Conservation (phyloP, 805 yeast genomes). For the Candida ponderosae region DNA sequence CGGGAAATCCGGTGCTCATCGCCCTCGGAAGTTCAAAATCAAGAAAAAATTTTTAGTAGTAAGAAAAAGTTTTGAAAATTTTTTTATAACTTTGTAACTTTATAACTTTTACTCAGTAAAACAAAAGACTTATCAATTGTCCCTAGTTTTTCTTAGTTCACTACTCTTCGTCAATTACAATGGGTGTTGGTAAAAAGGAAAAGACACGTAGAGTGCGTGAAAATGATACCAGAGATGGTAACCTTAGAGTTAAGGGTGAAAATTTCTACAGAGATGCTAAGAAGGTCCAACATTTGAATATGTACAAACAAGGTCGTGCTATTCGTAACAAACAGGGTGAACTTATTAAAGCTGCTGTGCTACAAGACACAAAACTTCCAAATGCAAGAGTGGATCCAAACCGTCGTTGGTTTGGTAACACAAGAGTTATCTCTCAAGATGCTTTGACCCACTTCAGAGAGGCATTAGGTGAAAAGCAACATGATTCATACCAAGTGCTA, state of each 20-base stretch:
- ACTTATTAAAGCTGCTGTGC: slow-evolving; percentile 74
- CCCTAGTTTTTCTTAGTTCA: no score
- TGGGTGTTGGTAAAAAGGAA: slow-evolving; percentile 95
- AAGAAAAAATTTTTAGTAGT: no score
- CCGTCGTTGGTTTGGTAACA: slow-evolving; percentile 95
- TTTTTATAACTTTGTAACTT: no score
- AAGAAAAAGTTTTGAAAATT: no score
- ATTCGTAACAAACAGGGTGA: slow-evolving; percentile 84
- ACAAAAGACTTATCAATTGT: no score
- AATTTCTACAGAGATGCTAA: slow-evolving; percentile 94
- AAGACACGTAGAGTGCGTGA: slow-evolving; percentile 79
- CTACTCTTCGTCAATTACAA: no score
- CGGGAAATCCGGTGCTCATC: not conserved
- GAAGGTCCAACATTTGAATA: slow-evolving; percentile 78
- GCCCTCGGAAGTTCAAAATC: not conserved
- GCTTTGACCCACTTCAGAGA: slow-evolving; percentile 90
- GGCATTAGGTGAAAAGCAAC: slow-evolving; percentile 80
- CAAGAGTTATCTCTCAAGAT: slow-evolving; percentile 96
- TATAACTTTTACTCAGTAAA: no score
- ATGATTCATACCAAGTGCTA: slow-evolving; percentile 80
- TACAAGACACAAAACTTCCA: slow-evolving; percentile 84
- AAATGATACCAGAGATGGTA: slow-evolving; percentile 78
- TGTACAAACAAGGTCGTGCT: slow-evolving; percentile 92
- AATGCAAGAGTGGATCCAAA: slow-evolving; percentile 93
- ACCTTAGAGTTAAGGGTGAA: slow-evolving; percentile 91